Base-by-base conservation (phyloP, 495 filamentous ascomycete genomes). In the Penicillium odoratum region DNA sequence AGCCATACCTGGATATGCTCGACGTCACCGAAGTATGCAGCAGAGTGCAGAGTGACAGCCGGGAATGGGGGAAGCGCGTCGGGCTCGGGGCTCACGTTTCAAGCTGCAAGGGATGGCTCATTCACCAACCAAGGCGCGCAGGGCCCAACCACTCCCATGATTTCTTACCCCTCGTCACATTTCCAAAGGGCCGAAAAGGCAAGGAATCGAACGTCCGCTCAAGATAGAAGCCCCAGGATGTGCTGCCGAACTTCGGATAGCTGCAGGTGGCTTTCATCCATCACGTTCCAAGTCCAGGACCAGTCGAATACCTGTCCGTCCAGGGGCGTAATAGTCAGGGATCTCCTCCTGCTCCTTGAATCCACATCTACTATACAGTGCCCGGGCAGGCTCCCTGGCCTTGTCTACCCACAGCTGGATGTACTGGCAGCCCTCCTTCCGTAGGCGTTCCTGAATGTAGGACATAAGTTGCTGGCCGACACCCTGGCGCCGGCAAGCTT, bases 331-430 rank as follows among this genome's bases (percentile, higher is more conserved):
- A 66, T 87, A 86, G 59, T 84, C 74, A 52, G 72, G 62, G 51
- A 83, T 75, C 52, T 71, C 68, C 51, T 82, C 79, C 8, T 68
- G 71, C 68, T 83, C 76, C 57, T 78, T 63, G 63, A 85, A 87
- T 51, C 78, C 82, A 65, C 63, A 71, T 7, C 69, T 67, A 10
- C 55, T 30, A 70, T 86, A 87, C 53, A 87, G 54, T 45, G 65
- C 66, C 49, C 79, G 69, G 5, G 84, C 81, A 53, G 78, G 68
- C 28, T 70, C 65, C 60, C 81, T 78, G 43, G 60, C 73, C 70
- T 79, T 74, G 62, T 87, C 85, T 28, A 85, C 85, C 85, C 83
- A 87, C 48, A 86, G 68, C 51, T 85, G 78, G 40, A 87, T 77
- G 43, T 68, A 76, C 48, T 74, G 71, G 66, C 83, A 83, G 49